Evolutionary conservation across 176 grass and related monocot genomes (phyloP), one percentile per base, ranked within the genome.

Genomic region (Eleusine coracana): DNA sequence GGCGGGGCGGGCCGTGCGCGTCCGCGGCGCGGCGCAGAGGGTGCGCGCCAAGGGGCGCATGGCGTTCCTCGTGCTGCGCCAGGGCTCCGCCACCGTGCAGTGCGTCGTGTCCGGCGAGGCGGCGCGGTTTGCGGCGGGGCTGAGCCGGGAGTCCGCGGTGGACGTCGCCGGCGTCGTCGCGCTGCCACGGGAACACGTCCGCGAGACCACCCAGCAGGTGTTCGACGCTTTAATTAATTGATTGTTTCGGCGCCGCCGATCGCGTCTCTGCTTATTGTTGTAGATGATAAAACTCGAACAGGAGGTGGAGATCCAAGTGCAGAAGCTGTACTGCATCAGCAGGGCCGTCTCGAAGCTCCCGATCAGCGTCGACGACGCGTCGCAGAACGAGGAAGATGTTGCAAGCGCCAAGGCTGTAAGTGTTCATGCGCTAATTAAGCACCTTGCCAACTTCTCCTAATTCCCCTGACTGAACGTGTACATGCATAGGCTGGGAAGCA

Each of bases 81-180:
- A 92, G 59, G 77, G 17, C 14, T 29, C 52, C 75, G 80, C 82
- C 82, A 92, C 90, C 2, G 90, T 90, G 39, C 93, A 95, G 90
- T 90, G 93, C 65, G 90, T 95, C 13, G 84, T 92, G 27, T 41
- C 83, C 46, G 61, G 13, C 2, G 83, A 80, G 44, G 85, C 90
- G 88, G 90, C 86, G 71, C 86, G 82, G 41, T 92, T 96, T n/a
- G 90, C 88, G 37, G 88, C 86, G 0, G 76, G 73, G 25, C 76
- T 96, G 78, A 91, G 83, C 80, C 87, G 87, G 60, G 93, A 96
- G 81, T 96, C 93, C 5, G 83, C 87, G 66, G 73, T 93, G 40
- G 93, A 96, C 44, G 60, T 96, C 20, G 88, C 88, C 68, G 90
- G 90, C 46, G 84, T 89, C 36, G 66, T 96, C 28, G 82, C 90